phyloP scores from a whole-genome alignment of 805 yeast species.

The Wickerhamiella dianesei region DNA sequence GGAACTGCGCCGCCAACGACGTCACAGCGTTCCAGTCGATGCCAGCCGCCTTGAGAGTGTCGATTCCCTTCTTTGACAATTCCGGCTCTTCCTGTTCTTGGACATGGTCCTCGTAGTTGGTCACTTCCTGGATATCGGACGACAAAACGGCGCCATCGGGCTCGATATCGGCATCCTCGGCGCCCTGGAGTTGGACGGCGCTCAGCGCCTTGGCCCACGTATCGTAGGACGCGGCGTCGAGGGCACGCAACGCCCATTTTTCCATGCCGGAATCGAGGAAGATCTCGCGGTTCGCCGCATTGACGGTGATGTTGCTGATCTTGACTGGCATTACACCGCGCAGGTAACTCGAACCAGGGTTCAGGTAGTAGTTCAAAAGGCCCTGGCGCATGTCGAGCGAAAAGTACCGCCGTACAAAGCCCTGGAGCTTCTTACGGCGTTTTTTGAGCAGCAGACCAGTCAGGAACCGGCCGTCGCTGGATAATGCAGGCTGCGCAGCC shows the following conservation, averaged over 20 bases:
- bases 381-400: slow-evolving; percentile 71
- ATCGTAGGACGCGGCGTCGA: slow-evolving; percentile 48
- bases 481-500: slow-evolving; percentile 8
- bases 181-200: slow-evolving; percentile 17
- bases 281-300: slow-evolving; percentile 49
- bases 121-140: background rate
- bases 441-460: slow-evolving; percentile 71
- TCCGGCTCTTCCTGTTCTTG: background rate
- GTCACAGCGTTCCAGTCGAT: background rate
- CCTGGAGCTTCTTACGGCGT: slow-evolving; percentile 73
- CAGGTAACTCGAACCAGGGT: slow-evolving; percentile 54
- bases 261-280: slow-evolving; percentile 91
- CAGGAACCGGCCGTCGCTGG: slow-evolving; percentile 32
- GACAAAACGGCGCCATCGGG: slow-evolving; percentile 9
- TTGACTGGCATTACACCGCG: slow-evolving; percentile 88
- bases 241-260: slow-evolving; percentile 74
- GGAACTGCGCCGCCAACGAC: background rate
- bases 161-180: slow-evolving; percentile 11
- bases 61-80: background rate
- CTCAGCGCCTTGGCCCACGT: slow-evolving; percentile 77
- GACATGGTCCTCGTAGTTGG: background rate
- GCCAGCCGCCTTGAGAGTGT: background rate
- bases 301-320: slow-evolving; percentile 57
- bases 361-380: slow-evolving; percentile 64
- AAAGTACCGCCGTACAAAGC: slow-evolving; percentile 75